Conservation (phyloP, 192 early-diverging fungal genomes). For the Funneliformis mosseae region DNA sequence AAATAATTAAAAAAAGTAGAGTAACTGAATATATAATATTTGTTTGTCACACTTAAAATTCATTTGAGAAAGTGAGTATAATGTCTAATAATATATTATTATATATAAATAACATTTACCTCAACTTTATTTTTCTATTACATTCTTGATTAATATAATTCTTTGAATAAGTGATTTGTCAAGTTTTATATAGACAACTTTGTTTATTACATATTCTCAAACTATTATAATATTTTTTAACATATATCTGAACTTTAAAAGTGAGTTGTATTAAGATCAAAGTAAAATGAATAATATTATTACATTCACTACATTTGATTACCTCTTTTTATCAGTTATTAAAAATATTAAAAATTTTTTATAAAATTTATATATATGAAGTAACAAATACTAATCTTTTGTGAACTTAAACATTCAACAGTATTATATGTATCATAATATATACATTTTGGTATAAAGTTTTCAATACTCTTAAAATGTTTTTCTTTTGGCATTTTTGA, state of each 20-base stretch:
- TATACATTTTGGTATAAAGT: conserved; percentile 60
- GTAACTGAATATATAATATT: background rate
- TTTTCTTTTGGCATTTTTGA: no score
- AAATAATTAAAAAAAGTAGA: background rate
- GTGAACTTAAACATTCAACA: conserved; percentile 42
- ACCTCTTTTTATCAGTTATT: conserved; percentile 27
- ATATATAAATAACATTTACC: conserved; percentile 44
- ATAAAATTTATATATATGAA: conserved; percentile 22
- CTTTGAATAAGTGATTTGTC: conserved; percentile 63
- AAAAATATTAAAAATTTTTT: conserved; percentile 26
- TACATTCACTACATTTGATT: conserved; percentile 60
- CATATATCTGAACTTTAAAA: conserved; percentile 62
- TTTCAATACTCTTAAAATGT: no score
- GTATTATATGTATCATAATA: conserved; percentile 55
- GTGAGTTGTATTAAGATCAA: conserved; percentile 68
- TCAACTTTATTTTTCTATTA: conserved; percentile 63
- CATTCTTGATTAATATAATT: conserved; percentile 72
- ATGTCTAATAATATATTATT: background rate
- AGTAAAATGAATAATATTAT: conserved; percentile 40
- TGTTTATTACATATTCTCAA: conserved; percentile 81
- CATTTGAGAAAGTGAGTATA: background rate
- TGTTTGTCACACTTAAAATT: background rate
- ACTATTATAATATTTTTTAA: conserved; percentile 76
- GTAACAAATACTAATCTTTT: conserved; percentile 33
- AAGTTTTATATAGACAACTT: conserved; percentile 65